Percentiles rank a stretch among this genome's conserved stretches.
phyloP scores from a whole-genome alignment of 768 basidiomycete species.

The Gyrodon lividus region DNA sequence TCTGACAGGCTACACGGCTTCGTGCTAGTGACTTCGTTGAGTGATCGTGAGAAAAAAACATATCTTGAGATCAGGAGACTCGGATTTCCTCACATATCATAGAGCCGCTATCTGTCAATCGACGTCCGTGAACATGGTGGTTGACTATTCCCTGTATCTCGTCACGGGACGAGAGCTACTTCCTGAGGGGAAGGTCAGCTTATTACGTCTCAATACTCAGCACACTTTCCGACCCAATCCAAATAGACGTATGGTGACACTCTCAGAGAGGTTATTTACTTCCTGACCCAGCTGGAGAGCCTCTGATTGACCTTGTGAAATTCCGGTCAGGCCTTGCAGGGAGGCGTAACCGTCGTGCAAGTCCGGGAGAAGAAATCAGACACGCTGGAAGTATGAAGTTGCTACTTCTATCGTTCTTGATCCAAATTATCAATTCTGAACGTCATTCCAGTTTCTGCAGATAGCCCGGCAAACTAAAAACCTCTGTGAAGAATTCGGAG shows the following conservation, averaged over 20 bases:
- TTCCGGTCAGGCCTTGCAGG: constrained; percentile 61
- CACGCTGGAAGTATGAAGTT: constrained; percentile 66
- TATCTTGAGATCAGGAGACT: no score
- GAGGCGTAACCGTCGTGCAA: constrained; percentile 90
- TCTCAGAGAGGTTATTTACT: constrained; percentile 62
- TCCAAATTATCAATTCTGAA: not conserved
- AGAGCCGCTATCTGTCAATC: no score
- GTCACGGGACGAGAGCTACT: constrained; percentile 82
- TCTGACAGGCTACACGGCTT: no score
- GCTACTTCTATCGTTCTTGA: not conserved
- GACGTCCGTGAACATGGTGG: constrained; percentile 4
- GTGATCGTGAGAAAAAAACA: no score
- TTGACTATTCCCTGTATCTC: constrained; percentile 79
- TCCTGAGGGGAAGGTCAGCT: constrained; percentile 67
- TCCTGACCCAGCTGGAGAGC: not conserved
- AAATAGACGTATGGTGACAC: constrained; percentile 65
- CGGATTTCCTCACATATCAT: no score
- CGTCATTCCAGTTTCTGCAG: constrained; percentile 60
- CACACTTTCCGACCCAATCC: constrained; percentile 2
- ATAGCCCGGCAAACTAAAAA: constrained; percentile 68
- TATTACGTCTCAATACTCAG: not conserved
- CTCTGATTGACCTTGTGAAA: not conserved
- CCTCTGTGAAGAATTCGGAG: constrained; percentile 71
- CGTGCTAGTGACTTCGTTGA: no score
- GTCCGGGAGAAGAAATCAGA: constrained; percentile 83